These are phyloP conservation scores for Artemisia argyi DNA, from an alignment of 129 eudicot genomes.

Conservation along the genomic window DNA sequence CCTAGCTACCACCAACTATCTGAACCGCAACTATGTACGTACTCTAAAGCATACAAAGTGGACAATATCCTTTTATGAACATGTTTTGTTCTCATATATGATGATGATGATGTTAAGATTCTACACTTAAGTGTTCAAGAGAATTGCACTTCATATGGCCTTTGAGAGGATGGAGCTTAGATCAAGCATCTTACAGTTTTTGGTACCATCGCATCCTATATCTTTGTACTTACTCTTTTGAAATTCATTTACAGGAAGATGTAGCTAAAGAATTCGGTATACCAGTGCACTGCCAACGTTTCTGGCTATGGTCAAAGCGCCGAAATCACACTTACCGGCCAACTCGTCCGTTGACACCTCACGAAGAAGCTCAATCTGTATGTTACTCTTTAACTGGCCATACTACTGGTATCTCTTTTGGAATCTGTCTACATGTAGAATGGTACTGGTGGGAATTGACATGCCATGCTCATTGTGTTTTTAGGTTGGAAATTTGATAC, in stretches of 20 bases:
- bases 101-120: no score
- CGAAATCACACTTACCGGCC: slow-evolving; percentile 47
- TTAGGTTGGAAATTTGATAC: slow-evolving; percentile 5
- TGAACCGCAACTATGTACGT: no score
- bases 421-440: neutral
- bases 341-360: slow-evolving; percentile 18
- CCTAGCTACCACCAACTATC: no score
- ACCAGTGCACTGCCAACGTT: slow-evolving; percentile 82
- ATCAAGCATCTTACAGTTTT: neutral
- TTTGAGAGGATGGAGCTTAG: neutral
- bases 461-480: neutral
- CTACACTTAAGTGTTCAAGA: no score
- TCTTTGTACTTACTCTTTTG: neutral
- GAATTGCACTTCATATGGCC: neutral
- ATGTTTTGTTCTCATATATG: no score
- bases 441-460: neutral
- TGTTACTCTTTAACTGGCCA: neutral
- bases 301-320: slow-evolving; percentile 92
- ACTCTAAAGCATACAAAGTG: no score
- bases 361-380: slow-evolving; percentile 63
- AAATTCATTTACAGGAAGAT: slow-evolving; percentile 11
- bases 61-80: no score
- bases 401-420: neutral
- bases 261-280: slow-evolving; percentile 72
- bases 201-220: neutral